phyloP scores from a whole-genome alignment of 1,139 yeast species.

The Sporopachydermia cereana region DNA sequence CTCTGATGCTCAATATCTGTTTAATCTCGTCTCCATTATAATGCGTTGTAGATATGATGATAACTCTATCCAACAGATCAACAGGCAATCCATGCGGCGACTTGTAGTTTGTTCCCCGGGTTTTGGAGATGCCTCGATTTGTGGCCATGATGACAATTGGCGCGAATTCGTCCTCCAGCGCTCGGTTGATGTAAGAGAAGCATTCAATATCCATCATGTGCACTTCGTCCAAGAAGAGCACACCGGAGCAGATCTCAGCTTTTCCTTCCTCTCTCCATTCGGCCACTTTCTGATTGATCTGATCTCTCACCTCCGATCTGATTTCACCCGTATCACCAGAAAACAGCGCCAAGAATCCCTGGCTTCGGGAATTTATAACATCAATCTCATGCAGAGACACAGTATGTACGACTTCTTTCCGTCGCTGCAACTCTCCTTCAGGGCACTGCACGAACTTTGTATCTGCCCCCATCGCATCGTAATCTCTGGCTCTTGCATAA shows the following conservation, averaged over 20 bases:
- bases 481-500: conserved; percentile 90
- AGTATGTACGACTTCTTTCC: conserved; percentile 92
- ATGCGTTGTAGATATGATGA: conserved; percentile 75
- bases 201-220: conserved; percentile 98
- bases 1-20: conserved; percentile 77
- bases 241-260: conserved; percentile 98
- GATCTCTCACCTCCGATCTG: conserved; percentile 90
- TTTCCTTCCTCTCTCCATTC: conserved; percentile 99
- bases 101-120: conserved; percentile 87
- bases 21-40: conserved; percentile 76
- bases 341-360: conserved; percentile 91
- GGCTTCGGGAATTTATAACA: conserved; percentile 95
- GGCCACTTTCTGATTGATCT: conserved; percentile 90
- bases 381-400: conserved; percentile 96
- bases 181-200: conserved; percentile 90
- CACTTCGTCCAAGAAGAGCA: conserved; percentile 92
- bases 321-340: conserved; percentile 98
- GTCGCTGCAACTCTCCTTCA: conserved; percentile 93
- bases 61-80: conserved; percentile 87
- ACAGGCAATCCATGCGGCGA: conserved; percentile 96
- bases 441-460: conserved; percentile 97
- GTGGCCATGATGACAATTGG: conserved; percentile 99
- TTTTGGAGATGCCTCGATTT: conserved; percentile 83
- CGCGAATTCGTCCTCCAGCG: conserved; percentile 91
- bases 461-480: conserved; percentile 99